Conservation (phyloP, 805 yeast genomes). For the Metschnikowia matae region DNA sequence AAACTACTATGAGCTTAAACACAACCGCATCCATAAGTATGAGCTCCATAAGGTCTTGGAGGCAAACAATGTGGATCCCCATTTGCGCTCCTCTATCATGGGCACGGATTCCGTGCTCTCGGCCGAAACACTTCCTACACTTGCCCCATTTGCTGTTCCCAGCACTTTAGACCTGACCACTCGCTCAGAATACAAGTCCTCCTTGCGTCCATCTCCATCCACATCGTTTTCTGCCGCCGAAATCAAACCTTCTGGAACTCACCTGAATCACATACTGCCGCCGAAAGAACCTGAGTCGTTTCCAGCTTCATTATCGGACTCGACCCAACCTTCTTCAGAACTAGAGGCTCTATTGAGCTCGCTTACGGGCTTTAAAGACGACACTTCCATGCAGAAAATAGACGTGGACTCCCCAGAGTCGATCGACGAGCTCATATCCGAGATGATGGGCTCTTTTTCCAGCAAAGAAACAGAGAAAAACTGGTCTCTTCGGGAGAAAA, state of each 20-base stretch:
- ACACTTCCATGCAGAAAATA: constrained; percentile 30
- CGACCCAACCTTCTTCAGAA: background rate
- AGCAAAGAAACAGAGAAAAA: constrained; percentile 84
- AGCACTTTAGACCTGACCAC: background rate
- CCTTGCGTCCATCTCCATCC: background rate
- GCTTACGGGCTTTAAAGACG: constrained; percentile 37
- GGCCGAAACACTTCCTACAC: background rate
- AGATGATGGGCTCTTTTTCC: constrained; percentile 40
- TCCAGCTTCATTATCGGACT: background rate
- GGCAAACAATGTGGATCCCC: constrained; percentile 25
- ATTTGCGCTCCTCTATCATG: constrained; percentile 19
- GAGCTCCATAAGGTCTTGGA: constrained; percentile 44
- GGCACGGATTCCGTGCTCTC: constrained; percentile 12
- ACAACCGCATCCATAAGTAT: constrained; percentile 37
- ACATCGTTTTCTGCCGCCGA: background rate
- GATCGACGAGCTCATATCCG: constrained; percentile 18
- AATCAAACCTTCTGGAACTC: background rate
- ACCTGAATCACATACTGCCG: background rate
- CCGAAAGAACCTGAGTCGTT: background rate
- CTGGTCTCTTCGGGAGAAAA: constrained; percentile 72
- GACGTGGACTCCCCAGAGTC: constrained; percentile 23
- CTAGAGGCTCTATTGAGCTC: constrained; percentile 14
- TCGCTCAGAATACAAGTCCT: background rate
- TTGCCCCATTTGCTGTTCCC: background rate
- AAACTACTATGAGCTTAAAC: constrained; percentile 26